These are phyloP conservation scores for Fusarium goolgardi DNA, from an alignment of 2,329 filamentous ascomycete species.

Conservation along the genomic window DNA sequence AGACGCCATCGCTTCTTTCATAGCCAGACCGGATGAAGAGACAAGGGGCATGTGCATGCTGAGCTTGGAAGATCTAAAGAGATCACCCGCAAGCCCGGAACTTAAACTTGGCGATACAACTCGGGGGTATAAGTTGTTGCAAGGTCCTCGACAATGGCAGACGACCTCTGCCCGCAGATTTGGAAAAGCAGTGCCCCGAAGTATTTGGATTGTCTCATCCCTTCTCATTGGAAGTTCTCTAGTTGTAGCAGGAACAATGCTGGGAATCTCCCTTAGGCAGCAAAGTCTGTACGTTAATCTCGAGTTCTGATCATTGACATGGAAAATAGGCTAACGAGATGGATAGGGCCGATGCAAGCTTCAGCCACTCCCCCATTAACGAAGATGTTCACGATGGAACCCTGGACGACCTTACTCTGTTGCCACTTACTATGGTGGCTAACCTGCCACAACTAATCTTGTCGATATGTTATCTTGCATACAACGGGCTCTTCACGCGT, in stretches of 20 bases:
- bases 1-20: constrained; percentile 38
- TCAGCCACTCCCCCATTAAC: constrained; percentile 21
- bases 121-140: constrained; percentile 8
- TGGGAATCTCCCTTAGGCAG: not conserved
- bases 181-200: constrained; percentile 23
- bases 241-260: constrained; percentile 11
- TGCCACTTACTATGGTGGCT: constrained; percentile 22
- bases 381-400: not conserved
- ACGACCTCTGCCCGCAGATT: not conserved
- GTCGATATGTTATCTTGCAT: constrained; percentile 29
- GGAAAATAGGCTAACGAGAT: not conserved
- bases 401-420: not conserved
- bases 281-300: constrained; percentile 14
- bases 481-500: constrained; percentile 35
- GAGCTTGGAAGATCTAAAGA: constrained; percentile 15
- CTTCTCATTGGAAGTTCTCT: constrained; percentile 28
- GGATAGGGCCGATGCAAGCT: constrained; percentile 2
- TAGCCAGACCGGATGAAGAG: constrained; percentile 21
- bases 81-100: not conserved
- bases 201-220: constrained; percentile 25
- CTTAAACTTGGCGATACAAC: not conserved
- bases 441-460: constrained; percentile 31
- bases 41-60: constrained; percentile 32
- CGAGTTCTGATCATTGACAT: rapidly evolving
- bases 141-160: constrained; percentile 25